Conservation (phyloP, 306 rosid species). For the Trifolium fragiferum region DNA sequence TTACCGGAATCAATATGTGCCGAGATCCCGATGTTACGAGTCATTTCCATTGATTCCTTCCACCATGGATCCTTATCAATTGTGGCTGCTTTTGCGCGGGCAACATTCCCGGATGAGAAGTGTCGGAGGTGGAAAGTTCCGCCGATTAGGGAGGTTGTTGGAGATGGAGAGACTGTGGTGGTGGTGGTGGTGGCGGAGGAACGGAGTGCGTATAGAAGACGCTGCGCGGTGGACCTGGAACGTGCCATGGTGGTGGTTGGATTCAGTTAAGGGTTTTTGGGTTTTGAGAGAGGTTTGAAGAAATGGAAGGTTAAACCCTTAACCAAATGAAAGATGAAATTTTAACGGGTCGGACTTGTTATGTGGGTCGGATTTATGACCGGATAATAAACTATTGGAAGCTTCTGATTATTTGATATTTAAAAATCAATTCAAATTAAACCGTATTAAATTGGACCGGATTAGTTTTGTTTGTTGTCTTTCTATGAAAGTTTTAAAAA, state of each 20-base stretch:
- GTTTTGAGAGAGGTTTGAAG: conserved; percentile 11
- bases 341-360: background rate
- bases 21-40: conserved; percentile 95
- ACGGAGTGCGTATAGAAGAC: conserved; percentile 52
- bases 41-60: conserved; percentile 80
- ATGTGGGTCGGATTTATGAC: background rate
- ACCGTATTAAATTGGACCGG: too few relatives aligned
- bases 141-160: conserved; percentile 37
- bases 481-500: too few relatives aligned
- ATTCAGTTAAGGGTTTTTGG: background rate
- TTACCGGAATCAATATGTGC: conserved; percentile 98
- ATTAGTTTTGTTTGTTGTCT: too few relatives aligned
- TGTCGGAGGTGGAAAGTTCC: conserved; percentile 67
- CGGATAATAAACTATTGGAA: too few relatives aligned
- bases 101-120: conserved; percentile 62
- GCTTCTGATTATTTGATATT: too few relatives aligned
- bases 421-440: too few relatives aligned
- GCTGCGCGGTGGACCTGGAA: conserved; percentile 44
- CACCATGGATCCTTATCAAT: conserved; percentile 81
- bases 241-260: conserved; percentile 44
- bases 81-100: conserved; percentile 69
- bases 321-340: background rate
- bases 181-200: conserved; percentile 52
- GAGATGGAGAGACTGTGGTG: conserved; percentile 41
- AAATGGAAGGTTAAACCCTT: conserved; percentile 37